Evolutionary conservation across 192 early-diverging fungal species (phyloP), one percentile per base, ranked within the genome.

Genomic region (Neocallimastix lanati): DNA sequence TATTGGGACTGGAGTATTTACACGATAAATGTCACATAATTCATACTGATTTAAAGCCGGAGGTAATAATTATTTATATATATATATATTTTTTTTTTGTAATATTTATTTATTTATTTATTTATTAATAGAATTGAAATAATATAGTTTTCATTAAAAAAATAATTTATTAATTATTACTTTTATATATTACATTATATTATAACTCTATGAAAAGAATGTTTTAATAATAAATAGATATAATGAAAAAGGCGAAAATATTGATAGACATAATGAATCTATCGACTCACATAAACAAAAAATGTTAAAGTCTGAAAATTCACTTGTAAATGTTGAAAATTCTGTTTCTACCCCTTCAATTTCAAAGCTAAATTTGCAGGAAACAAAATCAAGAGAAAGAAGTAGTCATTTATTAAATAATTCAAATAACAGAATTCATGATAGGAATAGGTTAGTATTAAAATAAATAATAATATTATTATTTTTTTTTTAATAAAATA

Each of bases 21-120:
- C 97, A 99, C 84, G 86, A 90, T 2, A 91, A 93, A 76, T 99
- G 97, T 85, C 90, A 91, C 33, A 96, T 99, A 79, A 97, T 99
- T 79, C 97, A 99, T 86, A 99, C 97, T 0, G 97, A 99, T 84
- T 83, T 99, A 58, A 99, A 99, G 82, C 97, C 96, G 13, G 97
- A 67, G 50, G 50, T 67, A n/a, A 21, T 21, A 12, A 38, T 14
- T 13, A 38, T 14, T 38, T 13, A 14, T 38, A 14, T 35, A 7
- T 35, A 7, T 35, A 7, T 35, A 7, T 35, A 7, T 35, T 35
- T 35, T 35, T 35, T 35, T n/a, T n/a, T n/a, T n/a, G n/a, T n/a
- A n/a, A n/a, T n/a, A n/a, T n/a, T n/a, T n/a, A n/a, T n/a, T n/a
- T 35, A 7, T 35, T 35, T 35, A 7, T 35, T 35, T 35, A 12